Evolutionary conservation across 352 stramenopile species (phyloP), one percentile per base, ranked within the genome.

Genomic region (Globisporangium camurandrum): DNA sequence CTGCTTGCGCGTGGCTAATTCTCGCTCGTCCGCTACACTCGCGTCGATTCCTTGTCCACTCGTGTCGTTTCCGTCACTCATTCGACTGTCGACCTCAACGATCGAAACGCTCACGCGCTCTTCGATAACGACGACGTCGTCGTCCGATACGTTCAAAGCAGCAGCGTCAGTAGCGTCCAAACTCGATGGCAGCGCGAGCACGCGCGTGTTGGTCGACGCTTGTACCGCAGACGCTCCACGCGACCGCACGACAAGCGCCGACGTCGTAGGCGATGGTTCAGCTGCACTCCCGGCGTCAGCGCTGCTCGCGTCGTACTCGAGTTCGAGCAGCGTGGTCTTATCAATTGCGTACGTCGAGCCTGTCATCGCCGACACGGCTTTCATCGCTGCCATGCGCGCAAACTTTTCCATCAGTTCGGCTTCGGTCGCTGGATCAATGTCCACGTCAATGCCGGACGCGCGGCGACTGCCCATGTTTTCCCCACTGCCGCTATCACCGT

Each of bases 351-450:
- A 64, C 24, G 56, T 52, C 22, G 59, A 56, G 20, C 64, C 59
- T 2, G 63, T 53, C 22, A 84, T 36, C 22, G 75, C 59, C 9
- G 62, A 57, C 2, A 71, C 73, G 36, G 73, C 68, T 56, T 85
- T 62, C 16, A 67, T 67, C 16, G 68, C 73, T 45, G 67, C 69
- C 41, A 90, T 54, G 8, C 64, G 71, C 11, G 69, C 82, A 54
- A 90, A 86, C 38, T 74, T 85, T 23, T 85, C 61, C 54, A 88
- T 80, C 43, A 85, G 26, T 49, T 73, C 66, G 5, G 68, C 59
- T 67, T 84, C 72, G 2, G 71, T 81, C 19, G 54, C 67, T 2
- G 66, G 57, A 27, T 80, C 70, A 45, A 74, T 44, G 30, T 44
- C 65, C 24, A 59, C 48, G 17, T 51, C 61, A 1, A 76, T 26